Conservation (phyloP, 208 protist species). For the Entamoeba invadens region DNA sequence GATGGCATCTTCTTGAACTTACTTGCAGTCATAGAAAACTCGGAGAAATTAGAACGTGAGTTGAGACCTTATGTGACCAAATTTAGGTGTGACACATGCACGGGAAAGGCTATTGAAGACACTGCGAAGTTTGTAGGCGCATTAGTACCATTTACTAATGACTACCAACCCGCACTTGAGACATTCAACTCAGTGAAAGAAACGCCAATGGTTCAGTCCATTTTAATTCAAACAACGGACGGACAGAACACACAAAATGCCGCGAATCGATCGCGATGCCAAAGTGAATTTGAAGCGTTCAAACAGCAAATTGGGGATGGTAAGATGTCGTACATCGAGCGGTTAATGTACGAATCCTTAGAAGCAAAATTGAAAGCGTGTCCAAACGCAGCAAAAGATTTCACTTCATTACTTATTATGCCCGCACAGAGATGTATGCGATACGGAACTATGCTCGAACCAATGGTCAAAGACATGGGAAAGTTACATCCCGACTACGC, state of each 20-base stretch:
- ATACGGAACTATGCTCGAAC: not conserved
- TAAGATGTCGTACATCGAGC: no score
- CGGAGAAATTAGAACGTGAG: not conserved
- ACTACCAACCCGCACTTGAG: not conserved
- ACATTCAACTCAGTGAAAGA: not conserved
- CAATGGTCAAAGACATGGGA: not conserved
- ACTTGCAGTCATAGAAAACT: not conserved
- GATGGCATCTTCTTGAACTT: not conserved
- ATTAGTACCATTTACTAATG: not conserved
- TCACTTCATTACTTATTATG: not conserved
- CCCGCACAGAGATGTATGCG: not conserved
- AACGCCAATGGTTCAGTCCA: not conserved
- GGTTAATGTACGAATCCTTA: no score
- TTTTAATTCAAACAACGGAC: not conserved
- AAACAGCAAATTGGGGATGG: no score
- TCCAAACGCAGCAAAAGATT: no score
- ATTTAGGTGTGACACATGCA: not conserved
- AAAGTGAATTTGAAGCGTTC: no score
- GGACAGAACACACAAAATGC: not conserved
- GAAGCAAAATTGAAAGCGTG: no score
- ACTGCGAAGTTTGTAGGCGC: not conserved
- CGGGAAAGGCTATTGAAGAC: not conserved
- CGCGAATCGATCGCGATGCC: no score
- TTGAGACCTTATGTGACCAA: not conserved
- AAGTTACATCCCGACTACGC: not conserved